Percentiles rank a stretch among this genome's conserved stretches.
Conservation (phyloP, 805 yeast genomes). For the Ogataea kodamae region DNA sequence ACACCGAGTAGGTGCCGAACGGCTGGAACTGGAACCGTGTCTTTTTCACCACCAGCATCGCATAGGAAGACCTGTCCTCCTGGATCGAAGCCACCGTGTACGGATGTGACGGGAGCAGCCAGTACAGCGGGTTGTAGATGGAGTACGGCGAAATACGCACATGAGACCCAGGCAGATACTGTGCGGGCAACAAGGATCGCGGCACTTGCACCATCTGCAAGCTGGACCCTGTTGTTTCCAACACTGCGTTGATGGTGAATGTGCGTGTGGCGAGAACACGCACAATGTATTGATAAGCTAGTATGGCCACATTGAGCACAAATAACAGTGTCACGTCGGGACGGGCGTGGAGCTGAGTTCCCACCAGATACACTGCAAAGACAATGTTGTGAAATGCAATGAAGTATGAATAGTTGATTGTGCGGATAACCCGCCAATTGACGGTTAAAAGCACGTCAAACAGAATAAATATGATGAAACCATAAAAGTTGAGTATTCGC, state of each 20-base stretch:
- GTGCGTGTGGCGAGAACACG: slow-evolving; percentile 29
- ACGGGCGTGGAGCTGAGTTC: slow-evolving; percentile 62
- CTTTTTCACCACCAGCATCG: slow-evolving; percentile 45
- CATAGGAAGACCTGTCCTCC: slow-evolving; percentile 29
- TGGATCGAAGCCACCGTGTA: slow-evolving; percentile 50
- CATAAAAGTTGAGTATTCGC: slow-evolving; percentile 45
- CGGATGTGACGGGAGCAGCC: slow-evolving; percentile 64
- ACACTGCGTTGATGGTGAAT: slow-evolving; percentile 19
- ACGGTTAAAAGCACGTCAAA: slow-evolving; percentile 39
- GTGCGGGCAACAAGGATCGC: slow-evolving; percentile 18
- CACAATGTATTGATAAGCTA: slow-evolving; percentile 37
- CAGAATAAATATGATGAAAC: slow-evolving; percentile 42
- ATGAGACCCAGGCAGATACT: slow-evolving; percentile 55
- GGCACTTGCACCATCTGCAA: slow-evolving; percentile 23
- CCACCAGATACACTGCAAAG: slow-evolving; percentile 41
- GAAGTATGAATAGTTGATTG: slow-evolving; percentile 47
- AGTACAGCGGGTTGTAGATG: slow-evolving; percentile 37
- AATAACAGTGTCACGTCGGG: slow-evolving; percentile 53
- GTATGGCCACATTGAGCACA: slow-evolving; percentile 26
- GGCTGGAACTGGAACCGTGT: slow-evolving; percentile 36
- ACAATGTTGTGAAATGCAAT: slow-evolving; percentile 55
- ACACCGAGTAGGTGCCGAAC: slow-evolving; percentile 36
- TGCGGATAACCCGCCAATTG: slow-evolving; percentile 49
- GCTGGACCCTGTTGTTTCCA: slow-evolving; percentile 23
- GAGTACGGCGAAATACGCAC: slow-evolving; percentile 42